Evolutionary conservation across 1,284 basidiomycete species (phyloP), one percentile per base, ranked within the genome.

Genomic region (Clitocybe nebularis): DNA sequence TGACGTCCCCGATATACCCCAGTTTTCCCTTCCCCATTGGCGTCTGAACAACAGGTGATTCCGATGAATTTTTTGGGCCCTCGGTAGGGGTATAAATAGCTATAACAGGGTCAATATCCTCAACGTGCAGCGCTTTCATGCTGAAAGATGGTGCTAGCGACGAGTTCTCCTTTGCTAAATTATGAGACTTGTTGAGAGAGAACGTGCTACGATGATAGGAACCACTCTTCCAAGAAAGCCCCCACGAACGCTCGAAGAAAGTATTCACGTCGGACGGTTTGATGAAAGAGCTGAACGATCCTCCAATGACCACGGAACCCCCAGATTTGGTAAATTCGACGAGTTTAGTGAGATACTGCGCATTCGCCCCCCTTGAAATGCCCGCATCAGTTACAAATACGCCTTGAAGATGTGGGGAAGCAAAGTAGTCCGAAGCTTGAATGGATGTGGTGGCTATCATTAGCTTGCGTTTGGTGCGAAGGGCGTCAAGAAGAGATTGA

Each of bases 91-190:
- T 40, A 42, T 69, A 68, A 0, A 69, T 26, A 13, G 58, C 57
- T 22, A 46, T 52, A 23, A 54, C 52, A 6, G 54, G 41, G 1
- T 41, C 13, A 23, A 63, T 53, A 11, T 52, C 54, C 14, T 49
- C 40, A 33, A 67, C 46, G 46, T 67, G 61, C 6, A 66, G 41
- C 1, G 61, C 58, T 43, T 67, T 66, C 60, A 69, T 64, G 45
- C 61, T 64, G 40, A 62, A 62, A 1, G 61, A 52, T 2, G 29
- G 19, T 0, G 46, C 45, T 5, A 69, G 49, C 11, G 52, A 54
- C 1, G 56, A 47, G 33, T 58, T 56, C 1, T 28, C 46, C 37
- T 53, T 50, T 0, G 57, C 56, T 4, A 61, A 23, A 5, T 53
- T 47, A 37, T 61, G 61, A 1, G 39, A 40, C 5, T 46, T 28